Evolutionary conservation across 73 alveolate genomes (phyloP), one percentile per base, ranked within the genome.

Genomic region (Paramecium caudatum): DNA sequence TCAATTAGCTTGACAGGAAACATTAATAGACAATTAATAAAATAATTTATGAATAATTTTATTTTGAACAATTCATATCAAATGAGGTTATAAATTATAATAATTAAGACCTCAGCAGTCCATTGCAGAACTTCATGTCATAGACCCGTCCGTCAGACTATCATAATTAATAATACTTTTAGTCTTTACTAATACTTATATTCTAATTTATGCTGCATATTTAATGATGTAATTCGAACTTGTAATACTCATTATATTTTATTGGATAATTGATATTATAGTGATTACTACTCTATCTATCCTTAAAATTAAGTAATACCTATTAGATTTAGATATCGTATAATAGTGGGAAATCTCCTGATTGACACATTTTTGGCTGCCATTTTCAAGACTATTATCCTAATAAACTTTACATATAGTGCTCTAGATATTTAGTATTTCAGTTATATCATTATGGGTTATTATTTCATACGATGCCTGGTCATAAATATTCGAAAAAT

Each of bases 361-460:
- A 68, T 68, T 30, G 84, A 68, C 34, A 68, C 84, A 3, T 16
- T 68, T 34, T 34, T 68, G 34, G 84, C 61, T 12, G 84, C 84
- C 4, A 16, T 68, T n/a, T 68, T 34, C 17, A 68, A 68, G 21
- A 68, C 84, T 33, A 34, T 43, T 10, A 68, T 68, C 27, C 50
- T 68, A 8, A 68, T 37, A 5, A 34, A 68, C 17, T 68, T 68
- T 36, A 68, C 84, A 19, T 32, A 68, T 32, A 17, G 48, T 3
- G 47, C 25, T 32, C n/a, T 68, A 34, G 47, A 68, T 1, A 37
- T 68, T 16, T 49, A 68, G 15, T 68, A 68, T 68, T 32, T 37
- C 34, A 68, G 84, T 25, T 68, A 68, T 37, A 43, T 68, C 3
- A 34, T 68, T 2, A 34, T 68, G 50, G 47, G 55, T 17, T 68